Evolutionary conservation across 2,329 filamentous ascomycete species (phyloP), one percentile per base, ranked within the genome.

Genomic region (Colletotrichum lini): DNA sequence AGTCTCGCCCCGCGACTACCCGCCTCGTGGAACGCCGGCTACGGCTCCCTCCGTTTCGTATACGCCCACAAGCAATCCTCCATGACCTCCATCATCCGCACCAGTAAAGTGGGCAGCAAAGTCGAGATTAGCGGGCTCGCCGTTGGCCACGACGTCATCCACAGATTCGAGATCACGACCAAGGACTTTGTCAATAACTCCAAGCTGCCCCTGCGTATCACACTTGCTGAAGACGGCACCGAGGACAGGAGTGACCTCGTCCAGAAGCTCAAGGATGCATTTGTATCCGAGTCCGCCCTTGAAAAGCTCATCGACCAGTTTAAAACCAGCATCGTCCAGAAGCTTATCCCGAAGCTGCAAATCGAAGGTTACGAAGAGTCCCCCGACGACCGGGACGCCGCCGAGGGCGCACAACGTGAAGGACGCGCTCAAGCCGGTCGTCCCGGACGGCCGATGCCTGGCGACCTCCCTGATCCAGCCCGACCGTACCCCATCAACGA

Each of bases 61-160:
- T 98, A 98, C 83, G 90, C 91, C 4, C 95, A 98, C 81, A 86
- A 89, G 30, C 94, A 97, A 79, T 97, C 94, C 0, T 91, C 94
- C 18, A 94, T 95, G 89, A 89, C 92, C 70, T 98, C 93, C 78
- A 86, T 98, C 38, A 80, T 98, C 75, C 96, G 95, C 79, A 83
- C 97, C 73, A 94, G 92, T 80, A 90, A 94, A 64, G 88, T 98
- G 76, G 95, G 95, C 53, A 88, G 88, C 76, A 97, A 96, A 78
- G 92, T 93, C n/a, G 91, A 98, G 72, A 86, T 98, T 49, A 90
- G 94, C 76, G 95, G 92, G 4, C 86, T 97, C 50, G 94, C 90
- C 1, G 81, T 95, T 18, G 93, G 93, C 35, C 93, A 95, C 78
- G 95, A 98, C 77, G 92, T 90, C 75, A 96, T 95, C 63, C 88